Evolutionary conservation across 2,329 filamentous ascomycete genomes (phyloP), one percentile per base, ranked within the genome.

Genomic region (Chaetoscypha palmicola): DNA sequence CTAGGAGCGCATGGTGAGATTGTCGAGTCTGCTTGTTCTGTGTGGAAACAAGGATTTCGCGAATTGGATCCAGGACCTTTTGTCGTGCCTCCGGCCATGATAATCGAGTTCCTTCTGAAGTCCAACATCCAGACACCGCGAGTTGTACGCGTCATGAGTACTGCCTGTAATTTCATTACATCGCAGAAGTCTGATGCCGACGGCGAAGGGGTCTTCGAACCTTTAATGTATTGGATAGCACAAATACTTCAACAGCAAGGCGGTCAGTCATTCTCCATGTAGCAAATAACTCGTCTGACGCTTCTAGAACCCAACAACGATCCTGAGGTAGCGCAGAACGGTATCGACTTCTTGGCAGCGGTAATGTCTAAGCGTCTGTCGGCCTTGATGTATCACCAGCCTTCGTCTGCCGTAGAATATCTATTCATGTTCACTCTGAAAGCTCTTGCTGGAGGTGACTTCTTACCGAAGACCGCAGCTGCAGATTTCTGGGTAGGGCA

Each of bases 31-130:
- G 78, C 82, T 24, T 92, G 86, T 64, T 73, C 72, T 45, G 76
- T 90, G 37, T 71, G 91, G 38, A 77, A 81, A 31, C 76, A 79
- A 16, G 87, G 87, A 0, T 90, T 90, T 57, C 81, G 81, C 1
- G 87, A 94, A 62, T 74, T 72, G 0, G 75, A 79, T 20, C 77
- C 83, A 2, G 86, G 86, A 0, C 83, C 86, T 1, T 91, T 92
- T 55, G 85, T 90, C 7, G 78, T 94, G 48, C 74, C 81, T 2
- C 71, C 83, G 0, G 66, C 72, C 1, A 71, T 79, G 50, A 77
- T 86, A n/a, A 76, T 80, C 9, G 70, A 78, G 32, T 83, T 85
- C 59, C 70, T 92, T 36, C 69, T 74, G 3, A 74, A 73, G 40
- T 74, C 80, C 17, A 69, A 65, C 1, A 64, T 74, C 28, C 66